Percentiles rank a stretch among this genome's conserved stretches.
Evolutionary conservation across 2,329 filamentous ascomycete species (phyloP).

Genomic region (Aphanocladium album): DNA sequence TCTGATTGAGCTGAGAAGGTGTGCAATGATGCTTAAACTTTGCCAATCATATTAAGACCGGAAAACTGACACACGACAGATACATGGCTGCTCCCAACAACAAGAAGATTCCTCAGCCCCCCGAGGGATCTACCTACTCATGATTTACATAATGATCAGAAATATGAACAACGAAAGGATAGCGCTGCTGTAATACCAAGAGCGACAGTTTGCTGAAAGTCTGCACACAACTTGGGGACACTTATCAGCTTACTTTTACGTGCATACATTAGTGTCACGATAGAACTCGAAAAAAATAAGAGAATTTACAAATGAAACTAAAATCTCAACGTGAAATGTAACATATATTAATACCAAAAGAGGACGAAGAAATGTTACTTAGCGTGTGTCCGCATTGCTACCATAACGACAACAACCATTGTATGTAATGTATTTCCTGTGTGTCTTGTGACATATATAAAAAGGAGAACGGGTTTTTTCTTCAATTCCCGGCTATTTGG

Average conservation of each 20-base stretch:
- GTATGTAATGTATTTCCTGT: too few species aligned
- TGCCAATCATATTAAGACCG: not conserved
- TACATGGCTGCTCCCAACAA: constrained; percentile 89
- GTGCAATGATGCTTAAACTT: constrained; percentile 18
- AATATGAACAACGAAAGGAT: not conserved
- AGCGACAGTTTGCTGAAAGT: not conserved
- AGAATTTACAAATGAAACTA: too few species aligned
- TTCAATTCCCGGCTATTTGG: too few species aligned
- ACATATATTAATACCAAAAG: too few species aligned
- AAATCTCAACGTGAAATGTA: too few species aligned
- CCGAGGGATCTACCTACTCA: constrained; percentile 65
- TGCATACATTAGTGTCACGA: too few species aligned
- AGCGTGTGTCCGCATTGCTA: too few species aligned
- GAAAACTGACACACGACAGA: constrained; percentile 42
- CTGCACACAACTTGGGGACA: not conserved
- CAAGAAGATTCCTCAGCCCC: constrained; percentile 93
- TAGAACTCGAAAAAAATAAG: too few species aligned
- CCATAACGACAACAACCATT: too few species aligned
- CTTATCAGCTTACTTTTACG: not conserved
- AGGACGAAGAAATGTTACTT: too few species aligned
- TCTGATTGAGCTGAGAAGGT: constrained; percentile 79
- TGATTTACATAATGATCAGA: constrained; percentile 16
- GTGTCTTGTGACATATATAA: too few species aligned
- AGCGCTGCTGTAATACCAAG: not conserved
- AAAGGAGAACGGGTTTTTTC: too few species aligned